Evolutionary conservation across 345 rosid genomes (phyloP).

Genomic region (Adansonia digitata): DNA sequence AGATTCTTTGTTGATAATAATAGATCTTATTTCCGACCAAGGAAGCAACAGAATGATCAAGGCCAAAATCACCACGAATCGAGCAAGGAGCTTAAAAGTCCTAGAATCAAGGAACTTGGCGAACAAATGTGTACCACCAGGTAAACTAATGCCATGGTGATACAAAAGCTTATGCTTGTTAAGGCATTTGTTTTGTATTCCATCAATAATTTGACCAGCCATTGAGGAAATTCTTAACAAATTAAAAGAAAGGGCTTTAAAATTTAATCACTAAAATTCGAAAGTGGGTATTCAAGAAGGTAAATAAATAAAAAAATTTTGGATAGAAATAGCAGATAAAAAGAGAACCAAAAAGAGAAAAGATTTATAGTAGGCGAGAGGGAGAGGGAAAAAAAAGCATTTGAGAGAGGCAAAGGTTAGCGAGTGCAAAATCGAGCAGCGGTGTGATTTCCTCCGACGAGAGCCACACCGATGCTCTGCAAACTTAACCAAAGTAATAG

Average conservation of each 20-base stretch:
- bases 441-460: slow-evolving; percentile 84
- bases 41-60: slow-evolving; percentile 40
- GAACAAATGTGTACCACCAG: slow-evolving; percentile 19
- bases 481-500: slow-evolving; percentile 43
- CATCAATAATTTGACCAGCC: slow-evolving; percentile 37
- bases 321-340: neutral
- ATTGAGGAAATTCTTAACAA: slow-evolving; percentile 9
- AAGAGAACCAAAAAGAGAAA: neutral
- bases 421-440: slow-evolving; percentile 83
- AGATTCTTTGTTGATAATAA: slow-evolving; percentile 12
- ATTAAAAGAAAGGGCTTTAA: neutral
- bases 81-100: slow-evolving; percentile 32
- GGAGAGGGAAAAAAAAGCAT: slow-evolving; percentile 6
- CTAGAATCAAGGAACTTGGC: slow-evolving; percentile 37
- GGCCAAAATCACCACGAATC: slow-evolving; percentile 31
- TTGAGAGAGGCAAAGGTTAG: slow-evolving; percentile 24
- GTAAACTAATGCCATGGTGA: neutral
- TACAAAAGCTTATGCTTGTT: slow-evolving; percentile 16
- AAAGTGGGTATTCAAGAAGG: too few species aligned
- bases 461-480: slow-evolving; percentile 48
- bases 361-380: neutral
- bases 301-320: neutral
- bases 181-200: slow-evolving; percentile 29
- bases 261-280: slow-evolving; percentile 3
- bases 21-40: slow-evolving; percentile 23